Percentiles rank a stretch among this genome's conserved stretches.
Conservation (phyloP, 2,329 filamentous ascomycete genomes). For the Triangularia verruculosa region DNA sequence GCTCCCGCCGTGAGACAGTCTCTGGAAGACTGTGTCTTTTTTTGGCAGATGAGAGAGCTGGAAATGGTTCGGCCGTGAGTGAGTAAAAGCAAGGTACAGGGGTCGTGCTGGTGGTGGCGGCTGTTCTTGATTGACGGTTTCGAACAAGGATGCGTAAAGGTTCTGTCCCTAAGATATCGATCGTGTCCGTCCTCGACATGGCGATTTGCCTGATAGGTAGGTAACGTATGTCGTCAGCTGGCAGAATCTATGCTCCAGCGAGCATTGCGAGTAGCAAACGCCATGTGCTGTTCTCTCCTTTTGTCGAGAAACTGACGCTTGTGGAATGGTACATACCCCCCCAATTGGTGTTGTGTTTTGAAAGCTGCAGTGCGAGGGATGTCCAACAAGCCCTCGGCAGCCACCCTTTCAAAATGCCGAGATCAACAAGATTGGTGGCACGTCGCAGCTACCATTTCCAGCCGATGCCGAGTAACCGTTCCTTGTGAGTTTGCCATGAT, state of each 20-base stretch:
- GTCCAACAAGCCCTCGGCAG: not conserved
- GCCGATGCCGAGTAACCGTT: not conserved
- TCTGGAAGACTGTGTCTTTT: not conserved
- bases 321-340: not conserved
- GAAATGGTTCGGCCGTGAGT: not conserved
- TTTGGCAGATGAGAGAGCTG: not conserved
- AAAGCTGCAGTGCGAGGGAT: slow-evolving; percentile 4
- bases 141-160: too few relatives aligned
- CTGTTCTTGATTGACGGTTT: not conserved
- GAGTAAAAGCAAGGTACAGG: not conserved
- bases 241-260: too few relatives aligned
- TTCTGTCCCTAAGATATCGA: too few relatives aligned
- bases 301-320: not conserved
- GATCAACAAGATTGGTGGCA: slow-evolving; percentile 2
- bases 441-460: not conserved
- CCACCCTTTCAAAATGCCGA: slow-evolving; percentile 2
- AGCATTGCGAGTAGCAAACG: too few relatives aligned
- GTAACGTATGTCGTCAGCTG: too few relatives aligned
- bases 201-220: too few relatives aligned
- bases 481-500: not conserved
- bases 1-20: not conserved
- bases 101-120: not conserved
- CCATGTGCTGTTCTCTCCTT: not conserved
- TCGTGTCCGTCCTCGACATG: too few relatives aligned
- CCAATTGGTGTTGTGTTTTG: not conserved